Evolutionary conservation across 805 yeast species (phyloP).

Genomic region (Barnettozyma botsteinii): DNA sequence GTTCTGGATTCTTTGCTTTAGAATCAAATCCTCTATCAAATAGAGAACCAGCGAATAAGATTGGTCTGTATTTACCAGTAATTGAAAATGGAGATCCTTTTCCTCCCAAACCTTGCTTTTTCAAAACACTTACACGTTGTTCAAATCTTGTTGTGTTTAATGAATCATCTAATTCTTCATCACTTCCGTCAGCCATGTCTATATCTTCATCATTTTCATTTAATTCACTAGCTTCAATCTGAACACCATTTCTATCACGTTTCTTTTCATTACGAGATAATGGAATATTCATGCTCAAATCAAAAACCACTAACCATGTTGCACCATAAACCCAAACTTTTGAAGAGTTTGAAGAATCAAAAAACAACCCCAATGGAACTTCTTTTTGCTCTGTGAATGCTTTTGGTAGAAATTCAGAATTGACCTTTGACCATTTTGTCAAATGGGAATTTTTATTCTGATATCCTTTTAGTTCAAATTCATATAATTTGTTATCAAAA

Average conservation of each 20-base stretch:
- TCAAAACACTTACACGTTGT: slow-evolving; percentile 10
- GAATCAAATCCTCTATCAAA: slow-evolving; percentile 26
- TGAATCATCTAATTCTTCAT: slow-evolving; percentile 26
- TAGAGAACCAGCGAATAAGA: slow-evolving; percentile 55
- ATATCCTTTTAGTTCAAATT: slow-evolving; percentile 41
- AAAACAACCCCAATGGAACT: slow-evolving; percentile 68
- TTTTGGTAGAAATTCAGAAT: slow-evolving; percentile 69
- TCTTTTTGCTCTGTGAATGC: slow-evolving; percentile 53
- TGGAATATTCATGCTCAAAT: slow-evolving; percentile 54
- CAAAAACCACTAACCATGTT: slow-evolving; percentile 73
- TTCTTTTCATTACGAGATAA: slow-evolving; percentile 31
- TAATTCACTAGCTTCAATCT: slow-evolving; percentile 36
- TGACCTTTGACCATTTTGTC: slow-evolving; percentile 76
- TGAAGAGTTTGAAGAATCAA: slow-evolving; percentile 33
- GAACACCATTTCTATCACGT: slow-evolving; percentile 37
- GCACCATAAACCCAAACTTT: slow-evolving; percentile 85
- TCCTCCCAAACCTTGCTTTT: slow-evolving; percentile 24
- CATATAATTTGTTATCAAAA: slow-evolving; percentile 69
- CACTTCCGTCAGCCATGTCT: slow-evolving; percentile 23
- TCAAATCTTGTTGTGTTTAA: slow-evolving; percentile 8
- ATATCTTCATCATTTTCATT: slow-evolving; percentile 25
- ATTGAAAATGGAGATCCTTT: slow-evolving; percentile 57
- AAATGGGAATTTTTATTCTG: slow-evolving; percentile 26
- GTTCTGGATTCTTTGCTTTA: neutral
- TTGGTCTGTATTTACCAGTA: slow-evolving; percentile 68